Conservation (phyloP, 2,329 filamentous ascomycete genomes). For the Colletotrichum trifolii region DNA sequence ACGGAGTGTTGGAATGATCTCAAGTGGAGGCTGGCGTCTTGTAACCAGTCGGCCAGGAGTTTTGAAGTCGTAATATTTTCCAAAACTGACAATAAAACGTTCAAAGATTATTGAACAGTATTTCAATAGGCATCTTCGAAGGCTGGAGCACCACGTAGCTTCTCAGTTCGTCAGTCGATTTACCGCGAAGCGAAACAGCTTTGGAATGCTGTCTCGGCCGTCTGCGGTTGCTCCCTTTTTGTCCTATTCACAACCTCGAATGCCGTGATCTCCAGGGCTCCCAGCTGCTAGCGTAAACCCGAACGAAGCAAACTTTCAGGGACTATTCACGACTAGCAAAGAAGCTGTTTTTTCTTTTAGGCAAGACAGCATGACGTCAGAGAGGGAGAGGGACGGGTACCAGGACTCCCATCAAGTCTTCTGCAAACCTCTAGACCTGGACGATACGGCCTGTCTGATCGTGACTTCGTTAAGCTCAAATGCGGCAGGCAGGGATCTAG, state of each 20-base stretch:
- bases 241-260: neutral
- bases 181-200: neutral
- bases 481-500: neutral
- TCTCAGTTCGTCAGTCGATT: neutral
- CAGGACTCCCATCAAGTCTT: neutral
- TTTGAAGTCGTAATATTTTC: neutral
- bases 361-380: neutral
- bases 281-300: neutral
- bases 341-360: neutral
- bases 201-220: constrained; percentile 1
- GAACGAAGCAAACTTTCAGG: neutral
- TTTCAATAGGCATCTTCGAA: neutral
- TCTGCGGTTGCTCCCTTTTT: neutral
- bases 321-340: neutral
- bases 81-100: neutral
- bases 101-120: neutral
- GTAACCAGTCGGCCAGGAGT: neutral
- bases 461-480: neutral
- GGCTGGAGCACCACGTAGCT: neutral
- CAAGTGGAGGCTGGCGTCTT: neutral
- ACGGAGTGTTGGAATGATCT: neutral
- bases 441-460: neutral
- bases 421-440: neutral
- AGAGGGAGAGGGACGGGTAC: neutral
- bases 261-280: neutral